A percentile compares a stretch with the other conserved stretches of the same genome.
phyloP scores from a whole-genome alignment of 108 stramenopile species.

The Discostella pseudostelligera region DNA sequence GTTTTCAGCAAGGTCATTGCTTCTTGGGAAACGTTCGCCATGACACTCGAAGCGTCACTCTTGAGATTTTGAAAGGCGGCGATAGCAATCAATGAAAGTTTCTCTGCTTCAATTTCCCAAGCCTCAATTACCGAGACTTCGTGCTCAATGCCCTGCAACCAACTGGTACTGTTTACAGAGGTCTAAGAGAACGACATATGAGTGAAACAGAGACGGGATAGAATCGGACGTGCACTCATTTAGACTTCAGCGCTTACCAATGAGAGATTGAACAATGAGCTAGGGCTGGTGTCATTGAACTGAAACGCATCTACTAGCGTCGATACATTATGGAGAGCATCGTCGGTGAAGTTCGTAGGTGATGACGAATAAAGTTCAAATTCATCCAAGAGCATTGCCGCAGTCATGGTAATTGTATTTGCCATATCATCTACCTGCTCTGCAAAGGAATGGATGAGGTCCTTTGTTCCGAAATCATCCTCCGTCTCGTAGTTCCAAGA shows the following conservation, averaged over 20 bases:
- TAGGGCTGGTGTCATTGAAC: background rate
- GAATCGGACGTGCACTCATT: background rate
- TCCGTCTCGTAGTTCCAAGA: background rate
- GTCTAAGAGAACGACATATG: background rate
- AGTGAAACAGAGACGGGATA: background rate
- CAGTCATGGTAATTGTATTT: constrained; percentile 14
- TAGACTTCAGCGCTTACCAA: constrained; percentile 6
- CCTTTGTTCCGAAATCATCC: background rate
- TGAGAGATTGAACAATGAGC: constrained; percentile 17
- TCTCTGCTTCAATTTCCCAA: constrained; percentile 38
- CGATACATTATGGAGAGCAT: background rate
- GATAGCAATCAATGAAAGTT: constrained; percentile 31
- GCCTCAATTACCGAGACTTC: constrained; percentile 26
- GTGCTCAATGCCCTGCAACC: constrained; percentile 25
- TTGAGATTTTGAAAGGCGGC: constrained; percentile 29
- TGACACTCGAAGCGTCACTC: constrained; percentile 7
- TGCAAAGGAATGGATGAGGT: constrained; percentile 3
- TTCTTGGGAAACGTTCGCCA: background rate
- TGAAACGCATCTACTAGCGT: background rate
- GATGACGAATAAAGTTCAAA: constrained; percentile 13
- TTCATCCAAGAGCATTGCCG: constrained; percentile 21
- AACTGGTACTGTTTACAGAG: constrained; percentile 10
- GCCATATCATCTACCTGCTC: constrained; percentile 18
- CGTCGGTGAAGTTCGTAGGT: background rate
- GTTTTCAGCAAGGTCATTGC: constrained; percentile 3